Evolutionary conservation across 257 asterid genomes (phyloP).

Genomic region (Solanum paucissectum): DNA sequence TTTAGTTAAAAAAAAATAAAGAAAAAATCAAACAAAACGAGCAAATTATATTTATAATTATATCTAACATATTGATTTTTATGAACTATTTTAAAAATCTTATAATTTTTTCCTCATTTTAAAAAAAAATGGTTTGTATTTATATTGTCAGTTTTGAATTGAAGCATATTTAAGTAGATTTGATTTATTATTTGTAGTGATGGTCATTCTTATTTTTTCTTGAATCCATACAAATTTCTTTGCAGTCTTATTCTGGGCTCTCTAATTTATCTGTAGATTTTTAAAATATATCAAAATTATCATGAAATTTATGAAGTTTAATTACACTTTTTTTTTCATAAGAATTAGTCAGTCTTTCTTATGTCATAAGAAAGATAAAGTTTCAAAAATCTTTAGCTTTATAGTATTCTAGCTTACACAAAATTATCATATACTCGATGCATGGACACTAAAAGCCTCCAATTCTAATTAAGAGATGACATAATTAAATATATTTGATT

Average conservation of each 20-base stretch:
- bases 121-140: no score
- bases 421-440: not conserved
- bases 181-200: not conserved
- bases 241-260: not conserved
- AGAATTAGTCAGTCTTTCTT: not conserved
- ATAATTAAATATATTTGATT: not conserved
- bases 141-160: not conserved
- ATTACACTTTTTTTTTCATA: not conserved
- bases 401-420: not conserved
- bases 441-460: not conserved
- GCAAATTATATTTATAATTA: no score
- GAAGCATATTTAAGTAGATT: not conserved
- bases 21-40: not conserved
- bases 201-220: no score
- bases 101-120: not conserved
- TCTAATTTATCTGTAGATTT: no score
- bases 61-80: not conserved
- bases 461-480: not conserved
- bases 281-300: no score
- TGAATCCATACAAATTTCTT: not conserved
- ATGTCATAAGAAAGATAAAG: not conserved
- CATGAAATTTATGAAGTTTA: not conserved
- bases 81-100: no score
- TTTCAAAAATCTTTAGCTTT: not conserved
- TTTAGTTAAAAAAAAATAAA: no score